Evolutionary conservation across 371 early-diverging fungal species (phyloP).

Genomic region (Apophysomyces variabilis): DNA sequence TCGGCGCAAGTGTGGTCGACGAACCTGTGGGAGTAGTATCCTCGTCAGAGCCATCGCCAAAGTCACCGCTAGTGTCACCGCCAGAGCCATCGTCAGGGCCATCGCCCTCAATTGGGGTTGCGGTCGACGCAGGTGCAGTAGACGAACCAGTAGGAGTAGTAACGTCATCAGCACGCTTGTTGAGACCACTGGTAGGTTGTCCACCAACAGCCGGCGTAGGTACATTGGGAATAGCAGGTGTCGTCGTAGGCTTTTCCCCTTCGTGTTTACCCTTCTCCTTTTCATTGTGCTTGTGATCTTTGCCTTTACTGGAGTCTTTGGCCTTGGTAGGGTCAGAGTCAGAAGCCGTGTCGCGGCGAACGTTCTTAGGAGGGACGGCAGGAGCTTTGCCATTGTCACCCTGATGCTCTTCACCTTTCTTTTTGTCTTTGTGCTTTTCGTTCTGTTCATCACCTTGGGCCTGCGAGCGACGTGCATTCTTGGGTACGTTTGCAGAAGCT

Average conservation of each 20-base stretch:
- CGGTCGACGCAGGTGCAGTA: too few relatives aligned
- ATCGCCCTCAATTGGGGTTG: too few relatives aligned
- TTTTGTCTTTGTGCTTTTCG: background rate
- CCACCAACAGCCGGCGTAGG: too few relatives aligned
- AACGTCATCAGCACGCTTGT: too few relatives aligned
- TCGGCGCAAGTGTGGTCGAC: too few relatives aligned
- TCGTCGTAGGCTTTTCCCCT: background rate
- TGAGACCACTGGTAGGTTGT: too few relatives aligned
- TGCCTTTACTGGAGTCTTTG: background rate
- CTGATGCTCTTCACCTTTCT: background rate
- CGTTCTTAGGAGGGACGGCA: background rate
- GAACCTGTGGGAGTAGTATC: background rate
- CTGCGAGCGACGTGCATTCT: background rate
- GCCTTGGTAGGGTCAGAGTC: background rate
- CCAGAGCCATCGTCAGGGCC: background rate
- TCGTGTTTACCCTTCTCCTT: background rate
- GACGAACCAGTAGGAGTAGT: too few relatives aligned
- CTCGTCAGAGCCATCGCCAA: background rate
- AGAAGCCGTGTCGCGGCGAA: background rate
- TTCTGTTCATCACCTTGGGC: background rate
- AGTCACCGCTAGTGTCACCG: background rate
- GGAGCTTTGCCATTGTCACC: background rate
- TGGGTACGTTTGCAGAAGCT: background rate
- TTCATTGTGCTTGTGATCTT: background rate
- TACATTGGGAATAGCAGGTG: too few relatives aligned